Evolutionary conservation across 139 green algal genomes (phyloP).

Genomic region (Asterochloris sp.): DNA sequence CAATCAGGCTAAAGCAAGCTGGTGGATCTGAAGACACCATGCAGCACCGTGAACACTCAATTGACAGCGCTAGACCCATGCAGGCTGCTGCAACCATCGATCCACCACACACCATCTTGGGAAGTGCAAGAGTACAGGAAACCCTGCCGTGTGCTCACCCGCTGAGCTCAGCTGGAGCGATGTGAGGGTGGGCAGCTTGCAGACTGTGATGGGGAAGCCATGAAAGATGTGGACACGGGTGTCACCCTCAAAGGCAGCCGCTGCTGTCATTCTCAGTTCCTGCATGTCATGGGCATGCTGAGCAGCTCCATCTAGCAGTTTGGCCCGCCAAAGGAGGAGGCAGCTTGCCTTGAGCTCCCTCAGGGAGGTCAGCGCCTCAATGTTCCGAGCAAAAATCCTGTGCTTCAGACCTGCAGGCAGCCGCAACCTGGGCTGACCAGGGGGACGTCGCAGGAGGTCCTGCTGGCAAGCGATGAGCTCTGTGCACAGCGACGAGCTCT

Average conservation of each 20-base stretch:
- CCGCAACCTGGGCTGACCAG: background rate
- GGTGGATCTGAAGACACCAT: no score
- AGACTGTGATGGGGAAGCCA: background rate
- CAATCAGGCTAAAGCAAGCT: no score
- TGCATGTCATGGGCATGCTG: background rate
- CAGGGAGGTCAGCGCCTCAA: background rate
- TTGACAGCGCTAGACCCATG: no score
- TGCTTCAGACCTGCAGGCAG: background rate
- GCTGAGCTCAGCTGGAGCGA: background rate
- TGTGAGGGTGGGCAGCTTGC: background rate
- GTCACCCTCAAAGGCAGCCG: conserved; percentile 1
- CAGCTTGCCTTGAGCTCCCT: background rate
- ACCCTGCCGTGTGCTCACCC: background rate
- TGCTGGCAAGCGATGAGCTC: background rate
- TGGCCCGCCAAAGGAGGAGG: background rate
- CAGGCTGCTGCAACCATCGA: no score
- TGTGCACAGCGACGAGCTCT: background rate
- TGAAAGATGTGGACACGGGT: background rate
- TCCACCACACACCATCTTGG: no score
- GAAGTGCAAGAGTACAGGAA: no score
- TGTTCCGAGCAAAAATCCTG: background rate
- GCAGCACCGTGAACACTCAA: no score
- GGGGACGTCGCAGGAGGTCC: background rate
- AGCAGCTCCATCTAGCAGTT: background rate
- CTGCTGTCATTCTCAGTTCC: conserved; percentile 1